Evolutionary conservation across 2,329 filamentous ascomycete genomes (phyloP), one percentile per base, ranked within the genome.

Genomic region (Mariannaea sp.): DNA sequence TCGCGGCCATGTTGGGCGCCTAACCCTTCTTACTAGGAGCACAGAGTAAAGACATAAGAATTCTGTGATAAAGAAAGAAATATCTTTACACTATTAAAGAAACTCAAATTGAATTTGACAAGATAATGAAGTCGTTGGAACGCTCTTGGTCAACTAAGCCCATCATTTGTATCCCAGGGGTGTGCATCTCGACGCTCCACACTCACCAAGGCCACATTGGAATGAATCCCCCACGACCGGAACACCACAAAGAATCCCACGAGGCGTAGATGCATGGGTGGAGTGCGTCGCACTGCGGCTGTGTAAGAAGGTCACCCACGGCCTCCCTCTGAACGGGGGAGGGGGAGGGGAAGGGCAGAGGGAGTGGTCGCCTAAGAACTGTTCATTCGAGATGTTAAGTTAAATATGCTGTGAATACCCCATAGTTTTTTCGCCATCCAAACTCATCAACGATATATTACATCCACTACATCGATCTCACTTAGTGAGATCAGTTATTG

Each of bases 351-450:
- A n/a, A n/a, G n/a, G n/a, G n/a, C n/a, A n/a, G n/a, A n/a, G n/a
- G n/a, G n/a, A n/a, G n/a, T n/a, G n/a, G n/a, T n/a, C n/a, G n/a
- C n/a, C n/a, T n/a, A n/a, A n/a, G n/a, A 7, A 29, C 12, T 7
- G 26, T 29, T 29, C 12, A 7, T 29, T 29, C 26, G 26, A 7
- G 7, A 29, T 29, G 26, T 29, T 29, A 29, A 29, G 36, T 49
- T 65, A 65, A 60, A 65, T 65, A 62, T 42, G 33, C 5, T 20
- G 12, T 12, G 19, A 17, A n/a, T 26, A 22, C 16, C 29, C 14
- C 9, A 32, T 19, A 12, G n/a, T 16, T 24, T n/a, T 52, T 53
- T 58, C 59, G 57, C 60, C 55, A 44, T 49, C 62, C 48, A 55
- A 56, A 60, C 59, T n/a, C 30, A 51, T 33, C 41, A n/a, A 27